Evolutionary conservation across 331 rosid genomes (phyloP), one percentile per base, ranked within the genome.

Genomic region (Cydonia oblonga): DNA sequence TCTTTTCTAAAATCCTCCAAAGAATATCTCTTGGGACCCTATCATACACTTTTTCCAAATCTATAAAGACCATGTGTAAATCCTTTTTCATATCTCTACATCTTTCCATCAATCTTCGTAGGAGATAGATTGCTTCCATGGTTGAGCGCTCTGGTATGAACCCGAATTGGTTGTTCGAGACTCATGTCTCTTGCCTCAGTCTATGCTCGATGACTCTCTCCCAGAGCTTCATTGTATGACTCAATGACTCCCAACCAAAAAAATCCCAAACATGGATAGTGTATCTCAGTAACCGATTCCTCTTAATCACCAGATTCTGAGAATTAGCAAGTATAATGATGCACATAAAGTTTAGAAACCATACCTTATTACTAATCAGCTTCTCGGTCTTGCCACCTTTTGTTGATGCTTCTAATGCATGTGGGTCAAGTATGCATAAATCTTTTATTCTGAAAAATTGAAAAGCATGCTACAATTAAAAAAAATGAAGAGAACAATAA

Each of bases 331-430:
- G 38, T 1, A 28, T 2, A 29, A 38, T 12, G 32, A 68, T 25
- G 46, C 40, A 42, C 46, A 13, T 25, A 3, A 3, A 25, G 26
- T 33, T 71, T 64, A 53, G 66, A 53, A 54, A 42, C 40, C 75
- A 20, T 71, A 91, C 99, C 96, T 90, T 95, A 62, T 42, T 84
- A 75, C 93, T 86, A 72, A 87, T 72, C 10, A 81, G 76, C 79
- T 72, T 74, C 57, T 86, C 89, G 30, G 76, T 84, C 87, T 86
- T 95, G 72, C 70, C 59, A 66, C 81, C 85, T 78, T 82, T 91
- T 49, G 86, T 72, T 44, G 86, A 73, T 64, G 78, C 92, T 35
- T 85, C 89, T 33, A 67, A 28, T 57, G 84, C 73, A 65, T 73
- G 82, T 3, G 96, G 99, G 29, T 86, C 87, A 70, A 80, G 83